phyloP scores from a whole-genome alignment of 2,329 filamentous ascomycete genomes.

The Penicillium sp. region DNA sequence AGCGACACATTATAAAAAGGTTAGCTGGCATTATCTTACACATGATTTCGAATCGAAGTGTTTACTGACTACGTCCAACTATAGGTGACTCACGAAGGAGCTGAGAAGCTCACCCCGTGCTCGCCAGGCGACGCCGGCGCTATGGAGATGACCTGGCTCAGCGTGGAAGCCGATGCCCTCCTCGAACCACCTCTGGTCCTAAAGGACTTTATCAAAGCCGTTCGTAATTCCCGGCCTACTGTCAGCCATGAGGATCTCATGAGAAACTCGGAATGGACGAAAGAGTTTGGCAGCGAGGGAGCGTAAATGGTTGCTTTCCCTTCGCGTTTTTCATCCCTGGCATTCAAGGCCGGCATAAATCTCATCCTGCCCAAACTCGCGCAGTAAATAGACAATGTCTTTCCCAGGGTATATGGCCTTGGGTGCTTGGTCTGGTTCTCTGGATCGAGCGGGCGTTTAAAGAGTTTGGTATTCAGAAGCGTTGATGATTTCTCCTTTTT shows the following conservation, averaged over 20 bases:
- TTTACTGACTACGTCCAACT: not conserved
- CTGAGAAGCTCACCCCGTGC: constrained; percentile 68
- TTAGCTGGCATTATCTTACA: constrained; percentile 37
- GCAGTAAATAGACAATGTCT: not conserved
- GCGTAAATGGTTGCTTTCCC: constrained; percentile 39
- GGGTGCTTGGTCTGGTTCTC: constrained; percentile 1
- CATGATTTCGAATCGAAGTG: not conserved
- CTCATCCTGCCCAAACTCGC: not conserved
- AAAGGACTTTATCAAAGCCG: constrained; percentile 90
- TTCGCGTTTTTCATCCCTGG: not conserved
- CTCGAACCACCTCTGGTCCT: constrained; percentile 80
- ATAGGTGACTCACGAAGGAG: constrained; percentile 65
- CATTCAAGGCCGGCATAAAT: not conserved
- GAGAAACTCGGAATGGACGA: constrained; percentile 86
- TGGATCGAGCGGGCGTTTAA: constrained; percentile 8
- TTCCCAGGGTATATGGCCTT: constrained; percentile 4
- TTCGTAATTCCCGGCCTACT: constrained; percentile 82
- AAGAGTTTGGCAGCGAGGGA: constrained; percentile 92
- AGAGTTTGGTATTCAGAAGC: constrained; percentile 31
- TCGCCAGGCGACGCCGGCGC: constrained; percentile 84
- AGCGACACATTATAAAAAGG: constrained; percentile 95
- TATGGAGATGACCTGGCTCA: constrained; percentile 89
- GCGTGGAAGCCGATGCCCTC: constrained; percentile 76
- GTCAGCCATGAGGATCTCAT: constrained; percentile 82
- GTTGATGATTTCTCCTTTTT: constrained; percentile 14